These are phyloP conservation scores for Eimeria zaria DNA, from an alignment of 169 alveolate species.

Conservation along the genomic window DNA sequence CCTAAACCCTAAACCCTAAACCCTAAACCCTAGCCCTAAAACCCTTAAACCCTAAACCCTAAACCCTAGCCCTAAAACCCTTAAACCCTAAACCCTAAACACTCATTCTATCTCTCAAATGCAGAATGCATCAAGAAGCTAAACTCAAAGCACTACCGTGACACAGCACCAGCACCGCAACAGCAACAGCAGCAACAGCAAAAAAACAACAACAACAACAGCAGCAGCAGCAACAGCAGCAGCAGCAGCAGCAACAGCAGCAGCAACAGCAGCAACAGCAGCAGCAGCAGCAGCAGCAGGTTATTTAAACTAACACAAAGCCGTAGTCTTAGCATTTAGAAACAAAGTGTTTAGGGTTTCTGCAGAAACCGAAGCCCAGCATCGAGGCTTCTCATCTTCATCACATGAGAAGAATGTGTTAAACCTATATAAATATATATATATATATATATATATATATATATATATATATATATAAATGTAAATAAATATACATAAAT, in stretches of 20 bases:
- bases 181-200: no score
- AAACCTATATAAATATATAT: not conserved
- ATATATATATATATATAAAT: no score
- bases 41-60: no score
- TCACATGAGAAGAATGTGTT: slow-evolving; percentile 40
- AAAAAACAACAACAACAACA: no score
- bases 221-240: no score
- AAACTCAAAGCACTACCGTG: not conserved
- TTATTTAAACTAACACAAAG: slow-evolving; percentile 4
- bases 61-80: not conserved
- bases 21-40: not conserved
- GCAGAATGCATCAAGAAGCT: not conserved
- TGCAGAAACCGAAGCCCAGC: slow-evolving; percentile 56
- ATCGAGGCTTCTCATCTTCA: slow-evolving; percentile 69
- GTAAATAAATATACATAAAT: no score
- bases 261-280: not conserved
- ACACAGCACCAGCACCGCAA: not conserved
- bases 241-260: no score
- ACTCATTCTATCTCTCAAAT: not conserved
- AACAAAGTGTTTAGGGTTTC: slow-evolving; percentile 49
- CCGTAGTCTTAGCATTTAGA: slow-evolving; percentile 37
- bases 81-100: no score
- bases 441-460: no score
- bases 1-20: slow-evolving; percentile 26
- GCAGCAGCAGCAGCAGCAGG: not conserved